phyloP scores from a whole-genome alignment of 495 filamentous ascomycete genomes.

The Jackrogersella multiformis region DNA sequence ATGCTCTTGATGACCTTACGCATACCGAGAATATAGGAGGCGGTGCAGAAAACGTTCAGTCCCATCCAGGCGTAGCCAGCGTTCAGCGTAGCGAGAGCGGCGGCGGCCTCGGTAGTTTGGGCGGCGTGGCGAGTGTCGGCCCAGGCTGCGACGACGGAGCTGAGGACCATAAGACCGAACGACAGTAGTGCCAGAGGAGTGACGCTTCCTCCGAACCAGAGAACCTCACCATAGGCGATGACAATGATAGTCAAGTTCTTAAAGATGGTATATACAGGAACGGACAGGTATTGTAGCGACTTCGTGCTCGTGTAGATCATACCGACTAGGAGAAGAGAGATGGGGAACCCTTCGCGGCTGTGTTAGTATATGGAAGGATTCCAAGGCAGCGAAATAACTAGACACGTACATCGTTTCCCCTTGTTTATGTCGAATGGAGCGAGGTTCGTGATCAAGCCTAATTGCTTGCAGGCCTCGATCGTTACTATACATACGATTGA shows the following conservation, averaged over 20 bases:
- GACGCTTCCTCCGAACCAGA: slow-evolving; percentile 98
- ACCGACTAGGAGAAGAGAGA: slow-evolving; percentile 94
- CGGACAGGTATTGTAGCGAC: slow-evolving; percentile 94
- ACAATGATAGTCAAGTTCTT: slow-evolving; percentile 99
- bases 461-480: slow-evolving; percentile 83
- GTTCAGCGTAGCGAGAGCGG: slow-evolving; percentile 87
- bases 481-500: slow-evolving; percentile 90
- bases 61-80: slow-evolving; percentile 98
- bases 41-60: slow-evolving; percentile 95
- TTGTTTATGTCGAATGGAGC: slow-evolving; percentile 87
- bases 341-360: slow-evolving; percentile 82
- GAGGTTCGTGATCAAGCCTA: slow-evolving; percentile 86
- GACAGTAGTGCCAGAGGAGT: slow-evolving; percentile 88
- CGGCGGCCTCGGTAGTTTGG: slow-evolving; percentile 68
- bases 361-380: slow-evolving; percentile 38
- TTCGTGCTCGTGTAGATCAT: slow-evolving; percentile 99
- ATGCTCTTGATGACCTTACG: slow-evolving; percentile 99
- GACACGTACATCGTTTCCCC: slow-evolving; percentile 83
- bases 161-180: slow-evolving; percentile 97
- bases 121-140: slow-evolving; percentile 93
- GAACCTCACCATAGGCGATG: slow-evolving; percentile 97
- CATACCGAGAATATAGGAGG: slow-evolving; percentile 91
- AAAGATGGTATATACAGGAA: slow-evolving; percentile 99
- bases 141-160: slow-evolving; percentile 95
- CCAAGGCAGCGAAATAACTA: background rate